Conservation (phyloP, 1,284 basidiomycete species). For the Ceratobasidium sp. region DNA sequence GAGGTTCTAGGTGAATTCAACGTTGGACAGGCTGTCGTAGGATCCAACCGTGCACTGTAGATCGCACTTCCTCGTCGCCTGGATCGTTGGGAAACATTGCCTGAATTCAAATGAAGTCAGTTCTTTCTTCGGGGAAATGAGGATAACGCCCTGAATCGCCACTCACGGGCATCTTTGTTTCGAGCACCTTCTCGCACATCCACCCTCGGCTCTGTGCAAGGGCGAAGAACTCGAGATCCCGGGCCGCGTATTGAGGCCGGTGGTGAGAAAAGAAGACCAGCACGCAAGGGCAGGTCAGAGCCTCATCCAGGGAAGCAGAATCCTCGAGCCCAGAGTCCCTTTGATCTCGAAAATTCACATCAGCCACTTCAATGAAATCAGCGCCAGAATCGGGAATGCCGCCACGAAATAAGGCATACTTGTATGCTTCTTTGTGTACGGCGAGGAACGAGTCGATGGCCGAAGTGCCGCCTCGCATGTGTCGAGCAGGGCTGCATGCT, state of each 20-base stretch:
- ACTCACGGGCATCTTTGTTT: slow-evolving; percentile 66
- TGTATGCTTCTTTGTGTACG: background rate
- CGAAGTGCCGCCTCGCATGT: slow-evolving; percentile 67
- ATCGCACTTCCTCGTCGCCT: slow-evolving; percentile 74
- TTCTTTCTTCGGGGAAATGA: background rate
- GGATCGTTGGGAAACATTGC: slow-evolving; percentile 89
- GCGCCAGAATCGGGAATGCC: background rate
- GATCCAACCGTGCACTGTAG: slow-evolving; percentile 81
- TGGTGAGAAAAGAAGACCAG: slow-evolving; percentile 96
- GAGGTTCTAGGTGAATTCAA: background rate
- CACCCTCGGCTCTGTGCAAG: slow-evolving; percentile 74
- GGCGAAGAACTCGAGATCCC: slow-evolving; percentile 85
- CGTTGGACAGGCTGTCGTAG: slow-evolving; percentile 47
- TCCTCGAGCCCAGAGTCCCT: background rate
- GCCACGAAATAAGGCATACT: background rate
- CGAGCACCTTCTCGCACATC: slow-evolving; percentile 75
- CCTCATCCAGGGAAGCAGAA: slow-evolving; percentile 37
- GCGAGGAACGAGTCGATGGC: slow-evolving; percentile 13
- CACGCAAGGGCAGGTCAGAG: slow-evolving; percentile 59
- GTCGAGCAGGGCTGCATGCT: slow-evolving; percentile 84
- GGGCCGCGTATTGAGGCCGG: slow-evolving; percentile 81
- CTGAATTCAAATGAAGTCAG: slow-evolving; percentile 50
- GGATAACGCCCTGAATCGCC: background rate
- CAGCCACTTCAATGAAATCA: background rate
- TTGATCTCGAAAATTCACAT: slow-evolving; percentile 5